phyloP scores from a whole-genome alignment of 331 rosid genomes.

The Arachis monticola region DNA sequence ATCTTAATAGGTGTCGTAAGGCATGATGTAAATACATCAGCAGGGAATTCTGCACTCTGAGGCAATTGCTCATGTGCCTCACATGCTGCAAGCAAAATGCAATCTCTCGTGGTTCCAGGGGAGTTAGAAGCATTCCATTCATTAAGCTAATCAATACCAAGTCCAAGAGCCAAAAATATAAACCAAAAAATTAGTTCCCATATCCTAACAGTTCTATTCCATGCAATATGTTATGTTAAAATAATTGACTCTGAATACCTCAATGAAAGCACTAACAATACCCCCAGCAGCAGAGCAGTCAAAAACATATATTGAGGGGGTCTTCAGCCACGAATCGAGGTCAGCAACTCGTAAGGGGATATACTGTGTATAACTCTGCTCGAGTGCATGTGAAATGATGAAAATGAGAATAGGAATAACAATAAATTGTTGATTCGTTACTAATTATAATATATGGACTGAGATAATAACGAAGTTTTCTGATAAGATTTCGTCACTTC shows the following conservation, averaged over 20 bases:
- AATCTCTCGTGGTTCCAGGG: conserved; percentile 83
- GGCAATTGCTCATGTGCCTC: conserved; percentile 98
- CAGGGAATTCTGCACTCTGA: conserved; percentile 98
- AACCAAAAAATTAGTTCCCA: conserved; percentile 33
- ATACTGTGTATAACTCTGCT: conserved; percentile 52
- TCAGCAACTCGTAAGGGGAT: conserved; percentile 89
- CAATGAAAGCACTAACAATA: conserved; percentile 77
- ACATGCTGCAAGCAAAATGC: conserved; percentile 97
- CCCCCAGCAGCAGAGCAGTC: conserved; percentile 98
- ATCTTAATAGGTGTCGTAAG: conserved; percentile 98
- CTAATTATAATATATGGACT: conserved; percentile 25
- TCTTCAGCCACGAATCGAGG: conserved; percentile 98
- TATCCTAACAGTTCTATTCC: conserved; percentile 1
- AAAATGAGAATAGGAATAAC: conserved; percentile 27
- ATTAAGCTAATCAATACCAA: conserved; percentile 67
- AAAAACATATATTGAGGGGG: conserved; percentile 95
- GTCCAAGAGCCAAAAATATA: conserved; percentile 33
- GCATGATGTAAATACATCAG: conserved; percentile 96
- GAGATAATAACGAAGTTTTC: neutral
- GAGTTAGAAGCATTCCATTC: conserved; percentile 75
- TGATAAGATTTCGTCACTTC: conserved; percentile 9
- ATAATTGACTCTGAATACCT: conserved; percentile 56
- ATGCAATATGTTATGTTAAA: neutral
- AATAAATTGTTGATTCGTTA: conserved; percentile 2
- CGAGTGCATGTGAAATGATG: conserved; percentile 20